Percentiles rank a stretch among this genome's conserved stretches.
Evolutionary conservation across 345 rosid genomes (phyloP).

Genomic region (Hypericum perforatum): DNA sequence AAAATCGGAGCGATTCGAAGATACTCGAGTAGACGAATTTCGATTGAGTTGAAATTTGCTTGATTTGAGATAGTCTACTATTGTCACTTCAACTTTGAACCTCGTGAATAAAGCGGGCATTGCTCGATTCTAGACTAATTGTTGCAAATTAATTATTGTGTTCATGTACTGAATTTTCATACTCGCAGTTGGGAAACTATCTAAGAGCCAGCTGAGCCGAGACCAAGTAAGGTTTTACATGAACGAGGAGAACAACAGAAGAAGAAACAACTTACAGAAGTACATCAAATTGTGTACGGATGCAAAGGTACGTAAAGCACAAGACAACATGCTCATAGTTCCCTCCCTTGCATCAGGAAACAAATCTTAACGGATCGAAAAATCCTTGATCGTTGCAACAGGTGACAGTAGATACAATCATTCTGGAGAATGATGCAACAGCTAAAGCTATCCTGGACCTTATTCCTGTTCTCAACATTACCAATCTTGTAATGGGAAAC

Average conservation of each 20-base stretch:
- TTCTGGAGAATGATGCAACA: slow-evolving; percentile 34
- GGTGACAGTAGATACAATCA: slow-evolving; percentile 50
- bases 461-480: slow-evolving; percentile 49
- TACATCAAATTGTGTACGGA: slow-evolving; percentile 39
- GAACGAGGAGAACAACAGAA: slow-evolving; percentile 47
- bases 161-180: no score
- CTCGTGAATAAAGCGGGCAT: no score
- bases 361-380: neutral
- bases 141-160: no score
- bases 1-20: no score
- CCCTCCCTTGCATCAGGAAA: no score
- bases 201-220: slow-evolving; percentile 40
- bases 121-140: no score
- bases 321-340: neutral
- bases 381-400: slow-evolving; percentile 10
- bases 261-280: slow-evolving; percentile 43
- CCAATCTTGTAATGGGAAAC: slow-evolving; percentile 46
- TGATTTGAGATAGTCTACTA: no score
- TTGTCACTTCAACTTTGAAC: no score
- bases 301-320: slow-evolving; percentile 26
- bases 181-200: slow-evolving; percentile 36
- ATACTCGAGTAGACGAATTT: no score
- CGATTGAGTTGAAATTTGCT: no score
- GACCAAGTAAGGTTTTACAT: slow-evolving; percentile 44
- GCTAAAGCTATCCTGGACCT: slow-evolving; percentile 47